A percentile compares a stretch with the other conserved stretches of the same genome.
These are phyloP conservation scores for Cyclotella choctawhatcheeana DNA, from an alignment of 108 stramenopile genomes.

Conservation along the genomic window DNA sequence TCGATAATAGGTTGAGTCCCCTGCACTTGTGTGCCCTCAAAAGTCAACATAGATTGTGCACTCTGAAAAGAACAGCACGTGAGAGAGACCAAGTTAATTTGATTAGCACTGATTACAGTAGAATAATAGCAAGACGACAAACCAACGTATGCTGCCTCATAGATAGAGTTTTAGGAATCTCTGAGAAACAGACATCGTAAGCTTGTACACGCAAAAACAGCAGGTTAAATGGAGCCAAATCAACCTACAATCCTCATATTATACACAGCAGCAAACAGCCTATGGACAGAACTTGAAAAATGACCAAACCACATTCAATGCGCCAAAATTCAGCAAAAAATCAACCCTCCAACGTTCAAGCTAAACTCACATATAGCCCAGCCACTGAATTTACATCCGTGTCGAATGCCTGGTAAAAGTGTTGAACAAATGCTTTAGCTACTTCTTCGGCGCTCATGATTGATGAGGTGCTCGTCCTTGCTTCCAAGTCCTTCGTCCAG, in stretches of 20 bases:
- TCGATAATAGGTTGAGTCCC: conserved; percentile 68
- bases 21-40: conserved; percentile 82
- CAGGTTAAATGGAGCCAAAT: not conserved
- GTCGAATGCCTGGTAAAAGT: conserved; percentile 81
- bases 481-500: no score
- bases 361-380: conserved; percentile 78
- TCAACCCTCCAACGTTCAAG: not conserved
- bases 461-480: not conserved
- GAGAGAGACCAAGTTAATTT: not conserved
- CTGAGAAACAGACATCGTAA: no score
- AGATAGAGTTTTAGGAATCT: no score
- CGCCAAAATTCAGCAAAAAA: not conserved
- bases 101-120: no score
- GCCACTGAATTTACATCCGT: conserved; percentile 63
- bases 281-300: not conserved
- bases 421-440: conserved; percentile 83
- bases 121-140: no score
- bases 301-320: not conserved
- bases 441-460: conserved; percentile 91
- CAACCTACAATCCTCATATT: not conserved
- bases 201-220: no score
- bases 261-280: not conserved
- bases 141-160: no score
- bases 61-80: conserved; percentile 39
- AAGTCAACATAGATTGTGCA: conserved; percentile 80